Evolutionary conservation across 768 basidiomycete genomes (phyloP), one percentile per base, ranked within the genome.

Genomic region (Boletellus sp.): DNA sequence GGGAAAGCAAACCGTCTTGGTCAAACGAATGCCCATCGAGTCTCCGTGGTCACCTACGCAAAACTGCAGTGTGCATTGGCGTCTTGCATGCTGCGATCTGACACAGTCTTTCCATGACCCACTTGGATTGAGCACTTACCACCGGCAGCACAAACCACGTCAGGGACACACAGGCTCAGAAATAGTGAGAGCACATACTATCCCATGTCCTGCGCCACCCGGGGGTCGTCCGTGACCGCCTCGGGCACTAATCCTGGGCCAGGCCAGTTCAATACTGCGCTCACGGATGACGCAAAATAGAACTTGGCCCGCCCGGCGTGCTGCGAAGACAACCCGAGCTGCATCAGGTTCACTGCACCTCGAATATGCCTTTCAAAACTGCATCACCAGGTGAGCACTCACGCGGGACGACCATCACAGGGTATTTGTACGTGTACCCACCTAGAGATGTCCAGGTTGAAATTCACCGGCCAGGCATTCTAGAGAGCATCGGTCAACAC

Each of bases 381-480:
- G 37, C 17, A 6, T 19, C 8, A 13, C 15, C 13, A 20, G 19
- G 41, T 63, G 35, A 56, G 53, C 31, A 17, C 20, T 16, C 10
- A 10, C 42, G 17, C 4, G 2, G 7, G 26, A 31, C 4, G 4
- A 31, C 13, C 12, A 26, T 20, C 26, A 20, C 42, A 33, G 15
- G 19, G n/a, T 11, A 19, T 19, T 26, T 9, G 8, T 9, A 6
- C 8, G 17, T 28, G 28, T 40, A 44, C 50, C 6, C 45, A 54
- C 65, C 65, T 64, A 5, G 60, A 58, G n/a, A 65, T 60, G 8
- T 64, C 65, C 36, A 80, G 62, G 43, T 70, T 73, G 52, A 82
- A 81, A 61, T 81, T 81, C 51, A 81, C 80, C 2, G 75, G 73
- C 80, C 80, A 81, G 12, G 77, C 78, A 44, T 77, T 80, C 76